Evolutionary conservation across 192 early-diverging fungal species (phyloP), one percentile per base, ranked within the genome.

Genomic region (Rhizoclosmatium globosum): DNA sequence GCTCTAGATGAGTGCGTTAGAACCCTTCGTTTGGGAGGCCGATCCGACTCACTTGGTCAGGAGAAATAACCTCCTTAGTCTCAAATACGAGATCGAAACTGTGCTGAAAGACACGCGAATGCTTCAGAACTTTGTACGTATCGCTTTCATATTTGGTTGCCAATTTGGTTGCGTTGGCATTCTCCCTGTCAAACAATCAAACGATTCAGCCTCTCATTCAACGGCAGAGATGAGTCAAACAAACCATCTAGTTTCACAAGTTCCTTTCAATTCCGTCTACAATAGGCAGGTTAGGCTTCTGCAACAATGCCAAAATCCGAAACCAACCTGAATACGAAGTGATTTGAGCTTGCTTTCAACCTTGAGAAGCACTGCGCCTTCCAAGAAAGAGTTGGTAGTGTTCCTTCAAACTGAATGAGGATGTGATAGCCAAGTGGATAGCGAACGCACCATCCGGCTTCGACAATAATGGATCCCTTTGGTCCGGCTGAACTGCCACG

Each of bases 301-400:
- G 31, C 31, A 31, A 31, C 31, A 31, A 31, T 31, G 31, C 31
- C 31, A 31, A 31, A 0, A 31, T 31, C 31, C 0, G 0, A 31
- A 31, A 31, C 31, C 31, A 31, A 31, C 31, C 31, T 31, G 31
- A 31, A 31, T 31, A 31, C 66, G 56, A 4, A 69, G 38, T n/a
- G 53, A 47, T 50, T 78, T 78, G 67, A 78, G 76, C 15, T 71
- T 67, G 67, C 70, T 78, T 48, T 44, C 39, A 31, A 67, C 15
- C 43, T 69, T 78, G 19, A 78, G 47, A 9, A 71, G 47, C 19
- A 78, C 66, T 0, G 76, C 76, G 46, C 53, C 76, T 38, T 78
- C 66, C 2, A 71, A 44, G 15, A 39, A 17, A 0, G 21, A 13
- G 42, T 13, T 41, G 13, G 31, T 31, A 31, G 31, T 31, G 31